Base-by-base conservation (phyloP, 768 basidiomycete species). In the Hirschioporus abietinus region DNA sequence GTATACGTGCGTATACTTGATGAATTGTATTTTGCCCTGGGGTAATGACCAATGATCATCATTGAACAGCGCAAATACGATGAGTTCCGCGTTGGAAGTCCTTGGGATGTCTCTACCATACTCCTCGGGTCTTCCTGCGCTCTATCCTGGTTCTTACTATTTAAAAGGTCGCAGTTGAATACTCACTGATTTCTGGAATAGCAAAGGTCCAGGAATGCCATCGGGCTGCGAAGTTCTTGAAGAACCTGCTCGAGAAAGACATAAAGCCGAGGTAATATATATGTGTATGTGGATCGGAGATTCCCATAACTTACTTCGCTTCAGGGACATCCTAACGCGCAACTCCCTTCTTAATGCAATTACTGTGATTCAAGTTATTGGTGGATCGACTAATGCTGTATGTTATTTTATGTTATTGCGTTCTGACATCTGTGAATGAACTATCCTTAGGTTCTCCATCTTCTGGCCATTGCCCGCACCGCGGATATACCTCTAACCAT, bases 311-410 rank as follows among this genome's bases (percentile, higher is more conserved):
- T 34, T 63, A 35, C n/a, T 10, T 60, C 20, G 23, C 23, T 61
- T 7, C 57, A 84, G 83, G 70, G 89, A 89, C 68, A 90, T 89
- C 71, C 76, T 90, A 42, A 90, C 88, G 8, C 85, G 86, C 42
- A 78, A 84, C 62, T 85, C 89, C 4, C 93, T 96, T 78, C 76
- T 93, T 71, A 95, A 95, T 71, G 93, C 93, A 17, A 91, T 95
- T 68, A 84, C 87, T 18, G 82, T 95, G 60, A 82, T 92, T 58
- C 93, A 88, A 72, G 79, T 92, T 61, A 81, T 95, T 1, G 93
- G 93, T 35, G 94, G 94, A 20, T 93, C 91, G 0, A 96, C 95
- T 5, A 95, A 95, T 73, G 89, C 93, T 23, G 92, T 91, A 71
- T 65, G 86, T 75, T 4, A 24, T 34, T 1, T 61, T 26, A 57